Base-by-base conservation (phyloP, 768 basidiomycete genomes). In the Kwoniella pini region DNA sequence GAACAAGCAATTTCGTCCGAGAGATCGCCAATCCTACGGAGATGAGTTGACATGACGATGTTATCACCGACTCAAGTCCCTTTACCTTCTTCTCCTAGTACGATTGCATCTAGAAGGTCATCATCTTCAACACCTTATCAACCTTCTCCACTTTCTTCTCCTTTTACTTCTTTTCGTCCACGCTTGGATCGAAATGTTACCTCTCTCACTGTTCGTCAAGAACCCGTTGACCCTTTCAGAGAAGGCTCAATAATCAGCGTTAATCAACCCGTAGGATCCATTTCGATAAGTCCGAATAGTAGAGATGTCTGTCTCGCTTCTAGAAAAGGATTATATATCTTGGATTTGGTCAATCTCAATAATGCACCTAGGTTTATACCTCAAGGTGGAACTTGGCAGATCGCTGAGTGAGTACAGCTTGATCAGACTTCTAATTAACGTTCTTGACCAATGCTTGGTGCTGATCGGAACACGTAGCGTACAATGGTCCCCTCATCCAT, bases 371-470 rank as follows among this genome's bases (percentile, higher is more conserved):
- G 95, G 12, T 97, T 95, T 74, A 83, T 99, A 9, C 95, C 95
- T 13, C 94, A 99, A 79, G 91, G 92, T 1, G 94, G 93, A 0
- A 91, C 90, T 4, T 97, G 93, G 91, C 90, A 95, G 69, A 92
- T 96, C 27, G 79, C 79, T 12, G 79, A 80, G 72, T 75, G 60
- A 65, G 76, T 63, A 11, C 33, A 42, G 15, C 33, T 36, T 36
- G 33, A 21, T 5, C 44, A 3, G 10, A 2, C 22, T 26, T 54
- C 2, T 50, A 21, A 15, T 36, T 36, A 7, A 36, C 7, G 33
- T 36, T 36, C n/a, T n/a, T n/a, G n/a, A n/a, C n/a, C n/a, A n/a
- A 26, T 12, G 22, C 45, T 13, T 48, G 26, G 27, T 26, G 45
- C 33, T 48, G 31, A 36, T 27, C 22, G 46, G 17, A 13, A 10